Percentiles rank a stretch among this genome's conserved stretches.
phyloP scores from a whole-genome alignment of 257 asterid species.

The Lycium ferocissimum region DNA sequence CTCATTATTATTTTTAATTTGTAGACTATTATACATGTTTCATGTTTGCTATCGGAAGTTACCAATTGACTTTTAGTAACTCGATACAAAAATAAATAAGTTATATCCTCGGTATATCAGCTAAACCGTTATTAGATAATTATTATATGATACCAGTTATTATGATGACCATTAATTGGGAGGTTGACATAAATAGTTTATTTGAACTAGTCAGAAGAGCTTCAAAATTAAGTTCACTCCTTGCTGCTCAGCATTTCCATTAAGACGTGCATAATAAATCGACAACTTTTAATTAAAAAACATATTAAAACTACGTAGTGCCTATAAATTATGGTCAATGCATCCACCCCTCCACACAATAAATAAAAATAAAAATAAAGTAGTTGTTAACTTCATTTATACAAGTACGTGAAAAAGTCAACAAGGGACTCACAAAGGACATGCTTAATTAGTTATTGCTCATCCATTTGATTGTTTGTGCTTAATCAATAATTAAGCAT shows the following conservation, averaged over 20 bases:
- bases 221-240: background rate
- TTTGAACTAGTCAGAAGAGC: background rate
- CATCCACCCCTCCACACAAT: background rate
- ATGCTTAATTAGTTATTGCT: background rate
- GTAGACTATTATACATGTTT: no score
- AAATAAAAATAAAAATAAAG: background rate
- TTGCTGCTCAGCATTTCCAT: background rate
- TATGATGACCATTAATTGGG: background rate
- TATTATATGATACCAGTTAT: background rate
- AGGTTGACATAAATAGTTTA: background rate
- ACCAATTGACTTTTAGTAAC: no score
- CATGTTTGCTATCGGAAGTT: no score
- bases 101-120: background rate
- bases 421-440: background rate
- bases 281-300: background rate
- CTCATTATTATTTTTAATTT: no score
- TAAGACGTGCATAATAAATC: background rate
- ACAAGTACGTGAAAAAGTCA: background rate
- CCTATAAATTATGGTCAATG: background rate
- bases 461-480: background rate
- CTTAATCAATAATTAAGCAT: background rate
- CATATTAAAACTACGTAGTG: background rate
- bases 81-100: no score
- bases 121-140: background rate
- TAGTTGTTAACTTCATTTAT: background rate